A percentile compares a stretch with the other conserved stretches of the same genome.
Evolutionary conservation across 1,284 basidiomycete genomes (phyloP).

Genomic region (Ceratobasidium sp.): DNA sequence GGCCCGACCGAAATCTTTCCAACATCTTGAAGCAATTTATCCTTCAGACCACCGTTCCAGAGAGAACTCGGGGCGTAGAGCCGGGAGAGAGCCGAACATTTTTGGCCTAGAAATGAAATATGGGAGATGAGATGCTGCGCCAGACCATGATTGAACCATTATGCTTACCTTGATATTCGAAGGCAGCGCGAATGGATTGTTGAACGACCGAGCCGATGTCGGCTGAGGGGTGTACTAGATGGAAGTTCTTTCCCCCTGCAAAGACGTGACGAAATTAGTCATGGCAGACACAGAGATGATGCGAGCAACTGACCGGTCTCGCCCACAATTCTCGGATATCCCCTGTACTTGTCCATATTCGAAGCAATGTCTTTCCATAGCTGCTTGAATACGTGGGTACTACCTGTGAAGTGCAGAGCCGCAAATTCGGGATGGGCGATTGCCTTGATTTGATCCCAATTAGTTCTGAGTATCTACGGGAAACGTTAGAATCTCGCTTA

Average conservation of each 20-base stretch:
- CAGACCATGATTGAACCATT: conserved; percentile 26
- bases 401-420: conserved; percentile 96
- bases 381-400: conserved; percentile 92
- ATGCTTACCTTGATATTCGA: conserved; percentile 90
- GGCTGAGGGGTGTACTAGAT: conserved; percentile 89
- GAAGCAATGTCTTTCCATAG: conserved; percentile 96
- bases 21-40: conserved; percentile 79
- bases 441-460: conserved; percentile 56
- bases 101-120: conserved; percentile 75
- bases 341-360: conserved; percentile 87
- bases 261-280: conserved; percentile 18
- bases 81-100: conserved; percentile 95
- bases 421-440: conserved; percentile 87
- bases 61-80: conserved; percentile 89
- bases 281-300: neutral
- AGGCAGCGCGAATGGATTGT: conserved; percentile 90
- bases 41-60: conserved; percentile 91
- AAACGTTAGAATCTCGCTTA: neutral
- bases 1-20: conserved; percentile 89
- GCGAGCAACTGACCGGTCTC: conserved; percentile 72
- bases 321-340: conserved; percentile 95
- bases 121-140: too few relatives aligned
- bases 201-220: conserved; percentile 89
- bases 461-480: neutral
- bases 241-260: conserved; percentile 96